Base-by-base conservation (phyloP, 805 yeast species). In the Cephaloascus fragrans region DNA sequence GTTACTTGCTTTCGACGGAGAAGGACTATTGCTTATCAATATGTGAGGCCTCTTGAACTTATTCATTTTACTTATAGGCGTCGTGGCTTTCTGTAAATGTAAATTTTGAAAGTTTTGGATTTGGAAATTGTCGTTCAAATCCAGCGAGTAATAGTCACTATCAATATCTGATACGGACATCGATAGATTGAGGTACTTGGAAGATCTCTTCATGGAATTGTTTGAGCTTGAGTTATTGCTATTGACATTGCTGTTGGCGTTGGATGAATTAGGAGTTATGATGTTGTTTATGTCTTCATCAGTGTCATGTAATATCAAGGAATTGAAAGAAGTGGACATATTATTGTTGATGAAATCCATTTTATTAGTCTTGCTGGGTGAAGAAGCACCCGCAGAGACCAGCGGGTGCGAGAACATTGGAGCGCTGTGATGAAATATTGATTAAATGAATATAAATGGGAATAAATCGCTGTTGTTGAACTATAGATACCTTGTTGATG, bases 21-120 rank as follows among this genome's bases (percentile, higher is more conserved):
- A 63, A 3, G 72, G 72, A 15, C 64, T 56, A 44, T 66, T 69
- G 42, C 69, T 63, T 18, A 66, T 62, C 37, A 66, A 51, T 40
- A 60, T 57, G 45, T 64, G 71, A 2, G 72, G 72, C 26, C 72
- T 50, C 42, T 66, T 66, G 49, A 63, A 66, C 43, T 63, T 64
- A 42, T 60, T 61, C 28, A 34, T 41, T n/a, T 16, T n/a, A 26
- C 12, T 9, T 26, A 14, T 26, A 14, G 38, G 46, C 47, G 38
- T 44, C 42, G 2, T 50, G 52, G 4, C 46, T 44, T 4, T 41
- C 37, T 26, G 41, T 40, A 14, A 19, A 16, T 36, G 23, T 54
- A 56, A 35, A 53, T 51, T 38, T 56, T 53, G 52, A 38, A 54
- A 41, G 38, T 53, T 57, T 34, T 54, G 57, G 28, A 52, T 57